Conservation (phyloP, 2,329 filamentous ascomycete species). For the Aspergillus chevalieri region DNA sequence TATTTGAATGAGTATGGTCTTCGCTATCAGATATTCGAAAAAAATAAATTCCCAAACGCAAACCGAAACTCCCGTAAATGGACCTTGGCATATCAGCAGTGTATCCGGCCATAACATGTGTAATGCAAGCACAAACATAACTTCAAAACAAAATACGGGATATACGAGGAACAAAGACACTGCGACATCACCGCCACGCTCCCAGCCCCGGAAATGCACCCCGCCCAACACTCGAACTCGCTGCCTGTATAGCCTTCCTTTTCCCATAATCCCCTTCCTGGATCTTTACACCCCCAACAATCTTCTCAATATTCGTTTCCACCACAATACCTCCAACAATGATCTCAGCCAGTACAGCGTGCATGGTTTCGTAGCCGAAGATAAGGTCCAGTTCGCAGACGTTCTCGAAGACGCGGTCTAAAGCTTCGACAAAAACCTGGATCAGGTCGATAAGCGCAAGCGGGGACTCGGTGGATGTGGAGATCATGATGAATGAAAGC, state of each 20-base stretch:
- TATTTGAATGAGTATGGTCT: neutral
- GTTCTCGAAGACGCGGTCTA: constrained; percentile 94
- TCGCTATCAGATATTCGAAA: neutral
- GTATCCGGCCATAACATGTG: neutral
- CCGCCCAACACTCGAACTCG: constrained; percentile 32
- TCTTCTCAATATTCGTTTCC: constrained; percentile 82
- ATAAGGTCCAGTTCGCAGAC: constrained; percentile 98
- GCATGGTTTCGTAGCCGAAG: constrained; percentile 97
- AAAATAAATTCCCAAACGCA: neutral
- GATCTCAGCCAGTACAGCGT: constrained; percentile 88
- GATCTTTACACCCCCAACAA: constrained; percentile 72
- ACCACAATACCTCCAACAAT: constrained; percentile 91
- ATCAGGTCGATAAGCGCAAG: constrained; percentile 93
- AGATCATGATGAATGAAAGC: constrained; percentile 97
- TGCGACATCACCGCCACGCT: constrained; percentile 29
- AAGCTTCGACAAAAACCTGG: constrained; percentile 93
- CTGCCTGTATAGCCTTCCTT: constrained; percentile 39
- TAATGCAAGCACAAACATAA: neutral
- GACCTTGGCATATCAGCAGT: neutral
- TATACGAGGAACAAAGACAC: neutral
- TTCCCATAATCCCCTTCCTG: constrained; percentile 40
- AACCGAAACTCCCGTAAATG: neutral
- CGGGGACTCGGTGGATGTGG: constrained; percentile 90
- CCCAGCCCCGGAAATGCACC: constrained; percentile 33
- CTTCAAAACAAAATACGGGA: neutral